Conservation (phyloP, 148 eudicot species). For the Vaccinium vitisidaea region DNA sequence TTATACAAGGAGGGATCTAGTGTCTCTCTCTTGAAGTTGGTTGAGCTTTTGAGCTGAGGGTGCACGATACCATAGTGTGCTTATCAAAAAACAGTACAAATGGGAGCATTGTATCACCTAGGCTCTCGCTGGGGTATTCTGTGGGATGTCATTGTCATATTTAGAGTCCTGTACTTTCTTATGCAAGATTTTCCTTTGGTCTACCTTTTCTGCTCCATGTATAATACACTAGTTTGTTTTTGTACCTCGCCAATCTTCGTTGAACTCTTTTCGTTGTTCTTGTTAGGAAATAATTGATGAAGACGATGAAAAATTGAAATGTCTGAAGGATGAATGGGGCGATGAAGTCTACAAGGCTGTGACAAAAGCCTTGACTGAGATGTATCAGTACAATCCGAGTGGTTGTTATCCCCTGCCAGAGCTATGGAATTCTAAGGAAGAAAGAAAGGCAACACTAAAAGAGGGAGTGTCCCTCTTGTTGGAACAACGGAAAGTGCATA, state of each 20-base stretch:
- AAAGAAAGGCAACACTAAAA: constrained; percentile 38
- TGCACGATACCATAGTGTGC: no score
- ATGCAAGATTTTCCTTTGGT: neutral
- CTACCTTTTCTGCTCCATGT: neutral
- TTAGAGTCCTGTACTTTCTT: neutral
- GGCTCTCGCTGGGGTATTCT: neutral
- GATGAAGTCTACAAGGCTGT: constrained; percentile 45
- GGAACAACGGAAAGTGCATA: constrained; percentile 33
- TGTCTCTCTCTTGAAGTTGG: no score
- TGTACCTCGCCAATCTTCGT: neutral
- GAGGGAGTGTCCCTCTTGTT: constrained; percentile 41
- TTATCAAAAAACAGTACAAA: neutral
- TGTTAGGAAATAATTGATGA: constrained; percentile 51
- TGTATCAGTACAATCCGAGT: constrained; percentile 61
- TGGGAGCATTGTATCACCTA: neutral
- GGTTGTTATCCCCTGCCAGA: constrained; percentile 50
- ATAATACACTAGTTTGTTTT: neutral
- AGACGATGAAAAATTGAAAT: constrained; percentile 50
- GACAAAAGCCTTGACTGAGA: constrained; percentile 40
- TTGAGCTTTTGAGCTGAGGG: no score
- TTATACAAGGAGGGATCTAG: no score
- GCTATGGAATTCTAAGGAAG: constrained; percentile 59
- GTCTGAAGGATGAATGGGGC: constrained; percentile 46
- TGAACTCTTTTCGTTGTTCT: neutral
- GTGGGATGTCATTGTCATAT: neutral